Conservation (phyloP, 2,329 filamentous ascomycete species). For the Furcasterigmium furcatum region DNA sequence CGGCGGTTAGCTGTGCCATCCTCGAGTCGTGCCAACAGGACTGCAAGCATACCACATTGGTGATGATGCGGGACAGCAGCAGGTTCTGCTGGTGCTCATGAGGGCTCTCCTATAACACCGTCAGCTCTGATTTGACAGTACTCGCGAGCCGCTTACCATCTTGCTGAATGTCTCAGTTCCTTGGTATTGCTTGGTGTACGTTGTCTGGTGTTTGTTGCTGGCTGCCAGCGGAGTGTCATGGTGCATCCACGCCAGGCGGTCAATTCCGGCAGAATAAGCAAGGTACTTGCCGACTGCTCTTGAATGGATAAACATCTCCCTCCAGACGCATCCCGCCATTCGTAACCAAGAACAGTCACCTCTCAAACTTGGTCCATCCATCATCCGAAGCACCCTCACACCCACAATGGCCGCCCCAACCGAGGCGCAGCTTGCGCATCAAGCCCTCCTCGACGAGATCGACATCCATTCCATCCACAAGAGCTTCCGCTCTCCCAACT, state of each 20-base stretch:
- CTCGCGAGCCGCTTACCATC: slow-evolving; percentile 5
- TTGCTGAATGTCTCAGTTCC: neutral
- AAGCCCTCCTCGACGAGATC: slow-evolving; percentile 82
- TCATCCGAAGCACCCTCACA: neutral
- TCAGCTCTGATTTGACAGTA: neutral
- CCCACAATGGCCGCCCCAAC: slow-evolving; percentile 58
- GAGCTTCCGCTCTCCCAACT: slow-evolving; percentile 84
- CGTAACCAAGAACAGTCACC: no score
- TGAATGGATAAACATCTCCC: slow-evolving; percentile 1
- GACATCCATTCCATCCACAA: slow-evolving; percentile 86
- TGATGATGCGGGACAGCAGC: slow-evolving; percentile 91
- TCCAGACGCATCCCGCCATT: neutral
- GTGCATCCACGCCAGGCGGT: slow-evolving; percentile 5
- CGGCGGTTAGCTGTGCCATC: no score
- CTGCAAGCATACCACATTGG: slow-evolving; percentile 72
- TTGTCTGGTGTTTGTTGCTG: neutral
- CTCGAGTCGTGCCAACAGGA: slow-evolving; percentile 8
- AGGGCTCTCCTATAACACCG: slow-evolving; percentile 69
- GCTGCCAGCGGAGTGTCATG: no score
- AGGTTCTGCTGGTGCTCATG: slow-evolving; percentile 97
- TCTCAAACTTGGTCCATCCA: no score
- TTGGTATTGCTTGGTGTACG: neutral
- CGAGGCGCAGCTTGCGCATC: slow-evolving; percentile 76
- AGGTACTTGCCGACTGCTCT: neutral
- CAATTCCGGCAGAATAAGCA: slow-evolving; percentile 9